Evolutionary conservation across 306 rosid species (phyloP).

Genomic region (Acacia crassicarpa): DNA sequence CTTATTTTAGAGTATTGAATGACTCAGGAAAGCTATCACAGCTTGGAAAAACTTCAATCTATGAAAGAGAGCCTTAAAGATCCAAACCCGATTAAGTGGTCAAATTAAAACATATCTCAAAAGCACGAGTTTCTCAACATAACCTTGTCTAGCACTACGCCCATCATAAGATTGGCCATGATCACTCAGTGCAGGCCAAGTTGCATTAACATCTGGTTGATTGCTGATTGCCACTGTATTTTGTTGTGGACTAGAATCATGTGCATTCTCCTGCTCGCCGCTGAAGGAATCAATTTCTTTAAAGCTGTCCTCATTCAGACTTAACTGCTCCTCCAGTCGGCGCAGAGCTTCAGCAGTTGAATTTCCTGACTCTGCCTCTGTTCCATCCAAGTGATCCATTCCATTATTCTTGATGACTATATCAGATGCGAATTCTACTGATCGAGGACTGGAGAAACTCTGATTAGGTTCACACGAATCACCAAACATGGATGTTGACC

Average conservation of each 20-base stretch:
- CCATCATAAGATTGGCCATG: constrained; percentile 43
- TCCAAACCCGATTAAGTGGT: background rate
- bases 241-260: constrained; percentile 40
- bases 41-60: background rate
- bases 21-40: background rate
- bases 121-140: constrained; percentile 22
- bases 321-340: constrained; percentile 72
- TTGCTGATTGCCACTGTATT: constrained; percentile 34
- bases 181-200: constrained; percentile 46
- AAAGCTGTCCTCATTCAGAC: constrained; percentile 59
- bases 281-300: constrained; percentile 41
- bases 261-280: constrained; percentile 35
- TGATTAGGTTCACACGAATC: constrained; percentile 58
- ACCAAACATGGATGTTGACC: constrained; percentile 42
- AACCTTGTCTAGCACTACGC: constrained; percentile 54
- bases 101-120: constrained; percentile 15
- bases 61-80: constrained; percentile 6
- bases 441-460: constrained; percentile 65
- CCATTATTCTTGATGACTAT: constrained; percentile 34
- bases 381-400: constrained; percentile 42
- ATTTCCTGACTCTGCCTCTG: constrained; percentile 46
- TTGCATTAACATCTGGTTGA: constrained; percentile 49
- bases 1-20: background rate
- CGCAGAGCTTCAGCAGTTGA: constrained; percentile 61
- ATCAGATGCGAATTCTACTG: constrained; percentile 69